Conservation (phyloP, 306 rosid genomes). For the Crotalaria pallida region DNA sequence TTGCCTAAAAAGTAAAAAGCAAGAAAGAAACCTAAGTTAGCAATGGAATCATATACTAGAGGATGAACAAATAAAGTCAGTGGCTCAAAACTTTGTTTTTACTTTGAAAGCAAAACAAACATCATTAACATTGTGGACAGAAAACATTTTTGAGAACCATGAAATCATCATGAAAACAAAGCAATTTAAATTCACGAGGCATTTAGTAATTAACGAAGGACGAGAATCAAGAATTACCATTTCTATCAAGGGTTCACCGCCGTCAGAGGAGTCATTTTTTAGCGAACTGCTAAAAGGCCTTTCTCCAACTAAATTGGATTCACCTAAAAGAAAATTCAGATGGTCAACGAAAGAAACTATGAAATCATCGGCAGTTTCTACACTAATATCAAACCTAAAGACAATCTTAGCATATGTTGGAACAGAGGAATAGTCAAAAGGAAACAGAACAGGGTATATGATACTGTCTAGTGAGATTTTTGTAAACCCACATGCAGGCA, state of each 20-base stretch:
- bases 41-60: constrained; percentile 17
- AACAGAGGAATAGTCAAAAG: not conserved
- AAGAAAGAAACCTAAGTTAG: constrained; percentile 2
- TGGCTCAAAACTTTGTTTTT: not conserved
- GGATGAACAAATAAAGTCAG: not conserved
- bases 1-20: constrained; percentile 42
- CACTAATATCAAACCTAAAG: constrained; percentile 16
- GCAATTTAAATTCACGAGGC: not conserved
- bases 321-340: constrained; percentile 30
- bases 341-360: constrained; percentile 21
- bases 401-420: constrained; percentile 2
- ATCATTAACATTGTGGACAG: not conserved
- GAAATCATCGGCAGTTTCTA: constrained; percentile 19
- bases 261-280: constrained; percentile 33
- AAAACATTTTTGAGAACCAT: constrained; percentile 16
- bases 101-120: constrained; percentile 3
- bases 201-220: not conserved
- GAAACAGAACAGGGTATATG: not conserved
- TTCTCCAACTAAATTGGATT: constrained; percentile 30
- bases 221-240: constrained; percentile 31
- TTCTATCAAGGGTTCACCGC: constrained; percentile 26
- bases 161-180: constrained; percentile 1
- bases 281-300: constrained; percentile 29
- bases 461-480: too few relatives aligned
- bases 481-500: too few relatives aligned